Conservation (phyloP, 2,329 filamentous ascomycete species). For the Ophiobolus disseminans region DNA sequence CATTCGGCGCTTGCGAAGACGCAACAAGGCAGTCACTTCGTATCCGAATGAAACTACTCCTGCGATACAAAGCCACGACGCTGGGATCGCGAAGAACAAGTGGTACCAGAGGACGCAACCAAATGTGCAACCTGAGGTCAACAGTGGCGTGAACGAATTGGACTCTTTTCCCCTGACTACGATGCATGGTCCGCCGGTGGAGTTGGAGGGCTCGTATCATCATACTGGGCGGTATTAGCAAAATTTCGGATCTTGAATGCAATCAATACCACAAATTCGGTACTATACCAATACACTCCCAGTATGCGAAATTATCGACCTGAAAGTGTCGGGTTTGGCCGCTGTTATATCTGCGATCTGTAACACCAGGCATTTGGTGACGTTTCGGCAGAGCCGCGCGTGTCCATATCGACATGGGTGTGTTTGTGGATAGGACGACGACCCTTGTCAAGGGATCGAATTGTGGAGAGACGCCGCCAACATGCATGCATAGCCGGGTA, state of each 20-base stretch:
- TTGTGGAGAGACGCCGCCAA: too few species aligned
- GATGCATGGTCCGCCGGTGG: slow-evolving; percentile 15
- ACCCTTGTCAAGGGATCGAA: too few species aligned
- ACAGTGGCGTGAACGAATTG: slow-evolving; percentile 1
- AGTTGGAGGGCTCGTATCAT: slow-evolving; percentile 35
- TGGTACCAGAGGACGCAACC: neutral
- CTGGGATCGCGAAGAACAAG: neutral
- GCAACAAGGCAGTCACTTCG: neutral
- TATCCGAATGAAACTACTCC: slow-evolving; percentile 7
- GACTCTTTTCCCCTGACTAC: neutral
- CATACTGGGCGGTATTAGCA: neutral
- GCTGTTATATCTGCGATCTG: too few species aligned
- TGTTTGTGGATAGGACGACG: too few species aligned
- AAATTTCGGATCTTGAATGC: neutral
- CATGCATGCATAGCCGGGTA: too few species aligned
- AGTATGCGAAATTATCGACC: too few species aligned
- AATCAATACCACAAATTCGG: too few species aligned
- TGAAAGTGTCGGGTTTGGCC: too few species aligned
- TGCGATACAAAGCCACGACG: neutral
- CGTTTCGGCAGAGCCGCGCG: too few species aligned
- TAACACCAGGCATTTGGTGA: too few species aligned
- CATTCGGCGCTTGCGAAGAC: neutral
- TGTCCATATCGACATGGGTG: too few species aligned
- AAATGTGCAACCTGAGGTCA: neutral
- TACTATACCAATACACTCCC: too few species aligned